A percentile compares a stretch with the other conserved stretches of the same genome.
These are phyloP conservation scores for Zygnema cylindricum DNA, from an alignment of 139 green algal genomes.

Conservation along the genomic window DNA sequence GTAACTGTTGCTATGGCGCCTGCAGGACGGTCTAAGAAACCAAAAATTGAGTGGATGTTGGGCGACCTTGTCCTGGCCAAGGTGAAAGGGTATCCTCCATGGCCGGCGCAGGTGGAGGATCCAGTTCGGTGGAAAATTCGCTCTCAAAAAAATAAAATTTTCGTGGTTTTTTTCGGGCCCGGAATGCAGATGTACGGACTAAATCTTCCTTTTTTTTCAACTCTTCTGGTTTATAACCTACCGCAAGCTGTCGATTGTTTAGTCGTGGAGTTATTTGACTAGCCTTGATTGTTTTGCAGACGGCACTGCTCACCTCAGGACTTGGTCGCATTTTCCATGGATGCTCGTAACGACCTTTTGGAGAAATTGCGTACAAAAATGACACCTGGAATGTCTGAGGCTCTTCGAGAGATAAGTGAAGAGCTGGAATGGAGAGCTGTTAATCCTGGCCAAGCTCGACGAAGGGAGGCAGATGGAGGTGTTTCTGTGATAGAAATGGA, in stretches of 20 bases:
- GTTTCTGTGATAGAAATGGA: neutral
- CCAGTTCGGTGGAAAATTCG: neutral
- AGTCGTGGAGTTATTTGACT: neutral
- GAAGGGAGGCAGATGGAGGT: neutral
- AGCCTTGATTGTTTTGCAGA: neutral
- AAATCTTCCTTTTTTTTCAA: neutral
- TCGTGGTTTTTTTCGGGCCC: neutral
- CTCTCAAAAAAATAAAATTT: neutral
- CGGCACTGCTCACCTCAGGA: neutral
- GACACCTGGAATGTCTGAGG: neutral
- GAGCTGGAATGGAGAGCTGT: neutral
- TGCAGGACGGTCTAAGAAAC: neutral
- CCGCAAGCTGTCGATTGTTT: too few species aligned
- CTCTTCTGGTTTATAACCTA: neutral
- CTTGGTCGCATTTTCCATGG: neutral
- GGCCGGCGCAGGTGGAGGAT: conserved; percentile 25
- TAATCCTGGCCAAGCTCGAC: neutral
- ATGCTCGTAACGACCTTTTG: neutral
- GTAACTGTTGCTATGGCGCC: too few species aligned
- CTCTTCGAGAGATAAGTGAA: neutral
- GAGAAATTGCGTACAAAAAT: neutral
- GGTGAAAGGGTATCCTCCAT: conserved; percentile 36
- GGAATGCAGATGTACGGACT: neutral
- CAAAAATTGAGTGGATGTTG: neutral
- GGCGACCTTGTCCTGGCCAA: conserved; percentile 29